Conservation (phyloP, 1,284 basidiomycete species). For the Papiliotrema terrestris region DNA sequence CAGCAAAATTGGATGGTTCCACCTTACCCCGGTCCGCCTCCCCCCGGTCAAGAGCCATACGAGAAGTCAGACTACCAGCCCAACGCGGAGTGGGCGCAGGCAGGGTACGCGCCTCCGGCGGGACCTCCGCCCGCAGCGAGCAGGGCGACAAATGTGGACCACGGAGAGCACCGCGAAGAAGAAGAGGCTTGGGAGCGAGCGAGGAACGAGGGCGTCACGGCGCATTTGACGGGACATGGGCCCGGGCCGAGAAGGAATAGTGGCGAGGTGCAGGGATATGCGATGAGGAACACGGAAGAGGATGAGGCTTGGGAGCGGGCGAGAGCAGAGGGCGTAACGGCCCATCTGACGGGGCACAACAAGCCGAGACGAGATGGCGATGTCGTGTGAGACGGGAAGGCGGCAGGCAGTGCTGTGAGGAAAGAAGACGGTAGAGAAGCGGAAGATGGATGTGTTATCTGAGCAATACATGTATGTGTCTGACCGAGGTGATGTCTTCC, state of each 20-base stretch:
- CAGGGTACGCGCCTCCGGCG: slow-evolving; percentile 19
- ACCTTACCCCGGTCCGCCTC: slow-evolving; percentile 43
- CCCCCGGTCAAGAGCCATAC: slow-evolving; percentile 15
- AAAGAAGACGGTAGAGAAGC: neutral
- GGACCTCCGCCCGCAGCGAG: slow-evolving; percentile 18
- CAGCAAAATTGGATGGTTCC: slow-evolving; percentile 44
- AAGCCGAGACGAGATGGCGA: slow-evolving; percentile 1
- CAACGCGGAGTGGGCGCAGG: slow-evolving; percentile 31
- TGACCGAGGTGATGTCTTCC: neutral
- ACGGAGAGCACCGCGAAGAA: slow-evolving; percentile 14
- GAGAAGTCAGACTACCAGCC: slow-evolving; percentile 38
- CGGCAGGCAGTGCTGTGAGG: neutral
- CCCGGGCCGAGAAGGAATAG: neutral
- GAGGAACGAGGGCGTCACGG: slow-evolving; percentile 29
- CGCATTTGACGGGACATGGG: slow-evolving; percentile 37
- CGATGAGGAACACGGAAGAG: slow-evolving; percentile 36
- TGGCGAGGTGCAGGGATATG: slow-evolving; percentile 20
- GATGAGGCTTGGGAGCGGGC: slow-evolving; percentile 43
- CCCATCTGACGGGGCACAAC: slow-evolving; percentile 35
- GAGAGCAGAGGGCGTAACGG: slow-evolving; percentile 33
- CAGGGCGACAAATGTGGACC: neutral
- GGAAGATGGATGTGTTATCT: neutral
- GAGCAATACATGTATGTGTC: neutral
- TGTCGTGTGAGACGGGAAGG: neutral
- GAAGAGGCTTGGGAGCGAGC: slow-evolving; percentile 44